Percentiles rank a stretch among this genome's conserved stretches.
These are phyloP conservation scores for Phaeodactylum tricornutum DNA, from an alignment of 108 stramenopile genomes.

Conservation along the genomic window DNA sequence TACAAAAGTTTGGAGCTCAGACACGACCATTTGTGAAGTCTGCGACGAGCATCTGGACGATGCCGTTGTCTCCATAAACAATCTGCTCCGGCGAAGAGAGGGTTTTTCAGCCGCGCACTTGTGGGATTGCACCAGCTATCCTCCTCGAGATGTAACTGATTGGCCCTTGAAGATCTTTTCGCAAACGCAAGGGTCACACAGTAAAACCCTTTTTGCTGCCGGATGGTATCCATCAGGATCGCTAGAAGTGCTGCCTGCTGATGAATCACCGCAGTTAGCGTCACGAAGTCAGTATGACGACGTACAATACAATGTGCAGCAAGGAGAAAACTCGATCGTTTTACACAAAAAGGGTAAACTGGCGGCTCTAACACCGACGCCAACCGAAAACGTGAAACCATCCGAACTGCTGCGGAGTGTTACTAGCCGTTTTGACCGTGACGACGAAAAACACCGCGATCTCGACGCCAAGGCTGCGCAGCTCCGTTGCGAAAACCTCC, in stretches of 20 bases:
- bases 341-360: slow-evolving; percentile 16
- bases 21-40: slow-evolving; percentile 38
- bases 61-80: no score
- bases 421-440: slow-evolving; percentile 26
- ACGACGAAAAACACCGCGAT: slow-evolving; percentile 2
- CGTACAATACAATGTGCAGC: slow-evolving; percentile 21
- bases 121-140: slow-evolving; percentile 47
- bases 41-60: no score
- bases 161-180: slow-evolving; percentile 23
- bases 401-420: slow-evolving; percentile 55
- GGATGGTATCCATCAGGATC: slow-evolving; percentile 72
- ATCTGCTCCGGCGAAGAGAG: no score
- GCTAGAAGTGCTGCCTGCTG: slow-evolving; percentile 25
- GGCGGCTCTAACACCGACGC: no score
- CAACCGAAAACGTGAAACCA: slow-evolving; percentile 30
- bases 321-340: slow-evolving; percentile 17
- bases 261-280: slow-evolving; percentile 1
- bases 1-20: slow-evolving; percentile 15
- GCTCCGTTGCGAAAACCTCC: slow-evolving; percentile 10
- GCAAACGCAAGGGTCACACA: slow-evolving; percentile 30
- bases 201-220: slow-evolving; percentile 53
- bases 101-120: slow-evolving; percentile 5
- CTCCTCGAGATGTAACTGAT: slow-evolving; percentile 41
- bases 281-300: slow-evolving; percentile 6
- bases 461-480: slow-evolving; percentile 1